Conservation (phyloP, 2,329 filamentous ascomycete genomes). For the Leptographium radiaticola region DNA sequence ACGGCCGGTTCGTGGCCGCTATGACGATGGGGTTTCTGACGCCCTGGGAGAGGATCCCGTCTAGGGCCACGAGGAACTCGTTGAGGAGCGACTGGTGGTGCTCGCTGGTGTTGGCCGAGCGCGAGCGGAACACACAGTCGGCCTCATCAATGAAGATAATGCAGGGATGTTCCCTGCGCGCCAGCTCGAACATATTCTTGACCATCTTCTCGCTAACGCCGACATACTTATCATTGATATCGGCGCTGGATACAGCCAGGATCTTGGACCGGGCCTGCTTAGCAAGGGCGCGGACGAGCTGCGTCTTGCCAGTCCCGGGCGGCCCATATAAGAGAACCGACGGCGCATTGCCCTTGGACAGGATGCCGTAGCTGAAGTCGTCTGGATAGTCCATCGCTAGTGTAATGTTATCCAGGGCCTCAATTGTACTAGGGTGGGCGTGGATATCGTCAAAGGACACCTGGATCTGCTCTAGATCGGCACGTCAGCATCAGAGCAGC, state of each 20-base stretch:
- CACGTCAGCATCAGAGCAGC: neutral
- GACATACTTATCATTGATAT: conserved; percentile 7
- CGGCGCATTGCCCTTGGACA: conserved; percentile 9
- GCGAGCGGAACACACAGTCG: conserved; percentile 10
- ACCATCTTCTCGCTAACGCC: conserved; percentile 18
- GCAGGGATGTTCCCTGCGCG: conserved; percentile 14
- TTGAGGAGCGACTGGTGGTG: conserved; percentile 7
- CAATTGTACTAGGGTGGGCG: neutral
- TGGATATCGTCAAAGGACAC: neutral
- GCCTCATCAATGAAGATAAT: conserved; percentile 19
- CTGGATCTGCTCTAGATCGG: neutral
- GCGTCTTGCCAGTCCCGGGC: conserved; percentile 18
- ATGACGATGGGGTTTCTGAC: conserved; percentile 13
- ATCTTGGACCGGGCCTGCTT: conserved; percentile 11
- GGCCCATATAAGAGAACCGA: conserved; percentile 18
- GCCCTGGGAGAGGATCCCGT: conserved; percentile 12
- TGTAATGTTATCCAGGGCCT: neutral
- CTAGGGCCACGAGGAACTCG: conserved; percentile 17
- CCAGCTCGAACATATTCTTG: conserved; percentile 15
- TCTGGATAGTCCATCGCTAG: neutral
- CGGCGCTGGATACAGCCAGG: conserved; percentile 11
- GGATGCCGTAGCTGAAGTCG: conserved; percentile 12
- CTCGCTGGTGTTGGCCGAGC: neutral
- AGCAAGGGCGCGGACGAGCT: conserved; percentile 14
- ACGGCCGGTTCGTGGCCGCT: conserved; percentile 17